Percentiles rank a stretch among this genome's conserved stretches.
Conservation (phyloP, 2,329 filamentous ascomycete genomes). For the Fusarium buxicola region DNA sequence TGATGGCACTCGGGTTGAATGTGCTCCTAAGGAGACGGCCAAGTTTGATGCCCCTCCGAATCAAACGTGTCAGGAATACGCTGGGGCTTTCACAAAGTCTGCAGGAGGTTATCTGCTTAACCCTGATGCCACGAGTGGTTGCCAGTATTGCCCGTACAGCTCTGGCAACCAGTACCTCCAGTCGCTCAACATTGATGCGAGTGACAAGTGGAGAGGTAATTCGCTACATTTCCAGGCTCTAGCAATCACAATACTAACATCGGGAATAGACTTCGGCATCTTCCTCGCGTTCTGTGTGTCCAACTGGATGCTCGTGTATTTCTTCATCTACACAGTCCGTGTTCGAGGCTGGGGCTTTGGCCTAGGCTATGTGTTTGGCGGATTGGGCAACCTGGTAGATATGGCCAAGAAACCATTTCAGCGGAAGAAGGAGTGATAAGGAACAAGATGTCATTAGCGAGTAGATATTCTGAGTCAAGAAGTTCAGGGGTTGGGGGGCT, state of each 20-base stretch:
- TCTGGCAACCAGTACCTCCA: slow-evolving; percentile 70
- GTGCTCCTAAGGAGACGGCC: slow-evolving; percentile 52
- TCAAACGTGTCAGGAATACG: slow-evolving; percentile 74
- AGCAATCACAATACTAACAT: not conserved
- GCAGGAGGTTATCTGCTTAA: slow-evolving; percentile 73
- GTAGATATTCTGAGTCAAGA: too few species aligned
- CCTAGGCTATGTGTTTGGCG: slow-evolving; percentile 56
- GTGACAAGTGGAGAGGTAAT: slow-evolving; percentile 70
- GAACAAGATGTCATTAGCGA: too few species aligned
- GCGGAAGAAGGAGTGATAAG: slow-evolving; percentile 24
- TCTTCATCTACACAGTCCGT: slow-evolving; percentile 80
- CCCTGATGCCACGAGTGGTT: slow-evolving; percentile 65
- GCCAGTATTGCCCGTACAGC: slow-evolving; percentile 76
- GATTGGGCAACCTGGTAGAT: slow-evolving; percentile 33
- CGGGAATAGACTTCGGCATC: slow-evolving; percentile 68
- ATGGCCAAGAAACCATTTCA: slow-evolving; percentile 39
- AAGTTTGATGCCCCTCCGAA: slow-evolving; percentile 71
- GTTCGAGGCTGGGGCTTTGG: slow-evolving; percentile 79
- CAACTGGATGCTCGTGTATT: slow-evolving; percentile 79
- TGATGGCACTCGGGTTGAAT: slow-evolving; percentile 51
- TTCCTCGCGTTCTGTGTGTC: slow-evolving; percentile 77
- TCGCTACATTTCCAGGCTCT: not conserved
- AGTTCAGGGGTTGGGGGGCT: too few species aligned
- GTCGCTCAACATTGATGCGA: slow-evolving; percentile 61
- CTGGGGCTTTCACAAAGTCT: slow-evolving; percentile 62